Conservation (phyloP, 192 early-diverging fungal genomes). For the Backusella westeae region DNA sequence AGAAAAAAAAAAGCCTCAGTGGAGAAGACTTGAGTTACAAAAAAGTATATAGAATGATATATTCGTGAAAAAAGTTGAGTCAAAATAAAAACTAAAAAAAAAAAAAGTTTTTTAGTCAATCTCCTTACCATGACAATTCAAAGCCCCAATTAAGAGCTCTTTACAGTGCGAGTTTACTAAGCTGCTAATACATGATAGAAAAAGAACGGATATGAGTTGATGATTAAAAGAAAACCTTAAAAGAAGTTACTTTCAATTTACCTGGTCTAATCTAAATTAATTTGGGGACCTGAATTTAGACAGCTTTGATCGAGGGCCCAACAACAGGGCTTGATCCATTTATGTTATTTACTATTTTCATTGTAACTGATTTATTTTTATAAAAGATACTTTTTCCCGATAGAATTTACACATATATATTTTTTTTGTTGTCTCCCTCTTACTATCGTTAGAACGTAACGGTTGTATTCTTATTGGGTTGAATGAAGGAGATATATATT, state of each 20-base stretch:
- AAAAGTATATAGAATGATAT: not conserved
- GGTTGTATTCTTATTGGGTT: not conserved
- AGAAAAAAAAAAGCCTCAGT: not conserved
- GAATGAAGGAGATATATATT: not conserved
- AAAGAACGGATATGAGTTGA: no score
- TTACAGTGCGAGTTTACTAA: not conserved
- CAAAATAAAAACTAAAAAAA: not conserved
- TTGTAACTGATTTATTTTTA: slow-evolving; percentile 1
- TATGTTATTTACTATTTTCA: not conserved
- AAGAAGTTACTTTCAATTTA: no score
- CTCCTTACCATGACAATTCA: not conserved
- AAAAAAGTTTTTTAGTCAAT: not conserved
- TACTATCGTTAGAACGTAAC: not conserved
- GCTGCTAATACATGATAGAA: not conserved
- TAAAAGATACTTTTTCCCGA: not conserved
- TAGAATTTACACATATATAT: not conserved
- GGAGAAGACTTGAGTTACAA: not conserved
- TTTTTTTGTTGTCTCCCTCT: not conserved
- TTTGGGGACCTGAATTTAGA: not conserved
- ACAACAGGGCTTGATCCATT: not conserved
- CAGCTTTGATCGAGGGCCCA: no score
- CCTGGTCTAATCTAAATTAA: no score
- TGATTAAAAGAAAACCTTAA: no score
- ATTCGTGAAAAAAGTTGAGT: not conserved
- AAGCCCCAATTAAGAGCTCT: not conserved